These are phyloP conservation scores for Lichtheimia hyalospora DNA, from an alignment of 371 early-diverging fungal species.

Conservation along the genomic window DNA sequence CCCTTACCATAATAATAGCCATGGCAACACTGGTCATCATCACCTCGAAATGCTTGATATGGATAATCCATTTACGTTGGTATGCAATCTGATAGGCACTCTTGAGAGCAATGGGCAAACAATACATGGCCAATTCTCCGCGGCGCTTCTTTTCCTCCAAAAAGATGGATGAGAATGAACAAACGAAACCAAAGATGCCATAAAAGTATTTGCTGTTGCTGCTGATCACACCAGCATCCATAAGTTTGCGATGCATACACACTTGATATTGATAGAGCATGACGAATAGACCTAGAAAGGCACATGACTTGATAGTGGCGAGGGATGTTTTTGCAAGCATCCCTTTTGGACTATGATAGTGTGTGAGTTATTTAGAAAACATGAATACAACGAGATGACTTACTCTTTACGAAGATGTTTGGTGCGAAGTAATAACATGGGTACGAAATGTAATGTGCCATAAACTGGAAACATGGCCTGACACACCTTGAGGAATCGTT, in stretches of 20 bases:
- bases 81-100: constrained; percentile 60
- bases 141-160: constrained; percentile 70
- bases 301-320: constrained; percentile 60
- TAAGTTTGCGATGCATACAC: constrained; percentile 60
- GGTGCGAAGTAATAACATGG: constrained; percentile 60
- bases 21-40: constrained; percentile 50
- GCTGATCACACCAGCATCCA: constrained; percentile 34
- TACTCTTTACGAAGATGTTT: constrained; percentile 59
- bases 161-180: constrained; percentile 60
- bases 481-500: constrained; percentile 55
- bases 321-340: constrained; percentile 49
- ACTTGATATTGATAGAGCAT: constrained; percentile 60
- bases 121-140: constrained; percentile 70
- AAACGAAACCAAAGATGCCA: constrained; percentile 57
- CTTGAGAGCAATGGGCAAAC: constrained; percentile 61
- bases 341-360: constrained; percentile 37
- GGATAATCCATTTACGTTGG: constrained; percentile 57
- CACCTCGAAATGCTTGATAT: constrained; percentile 59
- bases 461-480: constrained; percentile 66
- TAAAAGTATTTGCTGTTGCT: constrained; percentile 65
- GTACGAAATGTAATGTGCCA: constrained; percentile 72
- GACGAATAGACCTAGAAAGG: constrained; percentile 65
- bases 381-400: constrained; percentile 15
- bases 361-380: background rate
- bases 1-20: constrained; percentile 56